Evolutionary conservation across 1,139 yeast species (phyloP).

Genomic region (Chernovozyma aurita): DNA sequence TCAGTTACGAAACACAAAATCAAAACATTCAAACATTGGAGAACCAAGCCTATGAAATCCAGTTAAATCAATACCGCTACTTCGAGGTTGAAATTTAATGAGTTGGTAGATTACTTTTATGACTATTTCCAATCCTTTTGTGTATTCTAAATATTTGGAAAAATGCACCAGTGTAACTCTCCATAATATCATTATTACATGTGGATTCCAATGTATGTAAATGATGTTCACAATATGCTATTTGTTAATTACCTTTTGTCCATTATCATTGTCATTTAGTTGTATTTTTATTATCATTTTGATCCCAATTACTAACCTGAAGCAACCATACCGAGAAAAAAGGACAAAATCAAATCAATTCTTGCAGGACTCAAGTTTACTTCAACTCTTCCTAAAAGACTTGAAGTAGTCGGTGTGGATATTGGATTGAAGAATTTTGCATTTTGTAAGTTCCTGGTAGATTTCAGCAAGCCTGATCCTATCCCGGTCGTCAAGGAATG

Average conservation of each 20-base stretch:
- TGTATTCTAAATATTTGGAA: constrained; percentile 1
- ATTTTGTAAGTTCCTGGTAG: constrained; percentile 4
- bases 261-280: too few species aligned
- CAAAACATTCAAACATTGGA: too few species aligned
- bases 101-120: too few species aligned
- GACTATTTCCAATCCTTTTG: background rate
- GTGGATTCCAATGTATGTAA: constrained; percentile 7
- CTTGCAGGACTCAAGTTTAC: constrained; percentile 4
- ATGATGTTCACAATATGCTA: too few species aligned
- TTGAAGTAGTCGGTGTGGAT: constrained; percentile 6
- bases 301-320: too few species aligned
- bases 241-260: too few species aligned
- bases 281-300: too few species aligned
- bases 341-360: constrained; percentile 4
- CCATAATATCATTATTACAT: constrained; percentile 2
- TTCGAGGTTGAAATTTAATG: too few species aligned
- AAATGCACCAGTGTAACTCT: constrained; percentile 6
- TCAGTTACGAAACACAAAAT: too few species aligned
- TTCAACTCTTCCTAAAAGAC: constrained; percentile 3
- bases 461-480: background rate
- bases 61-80: too few species aligned
- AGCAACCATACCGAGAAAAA: constrained; percentile 5
- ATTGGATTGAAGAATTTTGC: constrained; percentile 8
- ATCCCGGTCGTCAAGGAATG: constrained; percentile 5
- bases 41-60: too few species aligned